These are phyloP conservation scores for Solanum dulcamara DNA, from an alignment of 257 asterid species.

Conservation along the genomic window DNA sequence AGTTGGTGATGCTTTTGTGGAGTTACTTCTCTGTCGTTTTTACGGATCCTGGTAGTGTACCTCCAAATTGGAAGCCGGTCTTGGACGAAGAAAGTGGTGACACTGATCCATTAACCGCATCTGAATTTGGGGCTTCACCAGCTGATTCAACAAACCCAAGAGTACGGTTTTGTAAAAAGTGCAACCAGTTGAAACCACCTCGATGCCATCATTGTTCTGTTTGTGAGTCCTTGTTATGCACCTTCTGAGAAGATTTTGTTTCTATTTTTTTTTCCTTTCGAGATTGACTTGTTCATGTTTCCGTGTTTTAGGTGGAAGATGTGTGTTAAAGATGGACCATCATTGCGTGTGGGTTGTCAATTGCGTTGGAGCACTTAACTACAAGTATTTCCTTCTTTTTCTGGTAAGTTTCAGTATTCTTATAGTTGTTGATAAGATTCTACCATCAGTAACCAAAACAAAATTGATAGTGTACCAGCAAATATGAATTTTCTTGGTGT, in stretches of 20 bases:
- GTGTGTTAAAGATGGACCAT: constrained; percentile 96
- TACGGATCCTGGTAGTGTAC: constrained; percentile 91
- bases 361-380: constrained; percentile 95
- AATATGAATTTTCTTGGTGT: neutral
- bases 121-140: constrained; percentile 39
- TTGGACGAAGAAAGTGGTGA: constrained; percentile 86
- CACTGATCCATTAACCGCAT: constrained; percentile 53
- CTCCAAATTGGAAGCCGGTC: constrained; percentile 83
- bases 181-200: constrained; percentile 96
- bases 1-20: constrained; percentile 95
- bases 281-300: constrained; percentile 3
- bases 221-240: constrained; percentile 56
- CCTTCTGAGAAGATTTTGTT: constrained; percentile 1
- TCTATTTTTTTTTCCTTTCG: neutral
- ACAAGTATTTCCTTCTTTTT: constrained; percentile 94
- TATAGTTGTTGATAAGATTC: neutral
- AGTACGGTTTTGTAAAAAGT: constrained; percentile 75
- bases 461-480: neutral
- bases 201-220: constrained; percentile 99
- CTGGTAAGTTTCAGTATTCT: constrained; percentile 41
- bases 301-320: constrained; percentile 73
- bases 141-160: constrained; percentile 39
- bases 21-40: constrained; percentile 94
- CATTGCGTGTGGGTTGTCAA: constrained; percentile 99
- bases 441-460: neutral